phyloP scores from a whole-genome alignment of 208 protist genomes.

The Leishmania gerbilli region DNA sequence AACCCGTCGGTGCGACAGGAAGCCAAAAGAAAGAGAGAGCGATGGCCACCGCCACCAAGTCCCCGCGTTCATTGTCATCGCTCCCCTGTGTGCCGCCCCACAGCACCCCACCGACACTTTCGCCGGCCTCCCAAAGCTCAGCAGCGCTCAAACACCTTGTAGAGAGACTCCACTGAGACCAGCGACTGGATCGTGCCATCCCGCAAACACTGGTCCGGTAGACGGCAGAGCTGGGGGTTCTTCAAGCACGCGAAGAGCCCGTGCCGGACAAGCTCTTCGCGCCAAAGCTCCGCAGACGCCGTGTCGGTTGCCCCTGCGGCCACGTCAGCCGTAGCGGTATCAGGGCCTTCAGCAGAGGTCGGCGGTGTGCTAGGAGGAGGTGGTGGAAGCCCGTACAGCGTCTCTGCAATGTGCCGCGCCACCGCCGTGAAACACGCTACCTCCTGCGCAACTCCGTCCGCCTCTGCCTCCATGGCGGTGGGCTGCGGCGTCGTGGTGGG shows the following conservation, averaged over 20 bases:
- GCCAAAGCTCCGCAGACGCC: constrained; percentile 1
- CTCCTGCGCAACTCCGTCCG: constrained; percentile 53
- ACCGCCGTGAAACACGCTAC: constrained; percentile 69
- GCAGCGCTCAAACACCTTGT: constrained; percentile 92
- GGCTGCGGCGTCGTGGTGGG: not conserved
- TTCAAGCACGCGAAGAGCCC: constrained; percentile 74
- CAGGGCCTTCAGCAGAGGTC: not conserved
- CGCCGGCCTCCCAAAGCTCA: constrained; percentile 19
- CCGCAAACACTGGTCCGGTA: constrained; percentile 51
- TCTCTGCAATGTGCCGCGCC: constrained; percentile 66
- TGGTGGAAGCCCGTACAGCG: constrained; percentile 57
- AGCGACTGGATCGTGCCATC: constrained; percentile 72
- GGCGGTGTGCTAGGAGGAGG: not conserved
- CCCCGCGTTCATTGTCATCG: not conserved
- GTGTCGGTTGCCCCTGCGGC: not conserved
- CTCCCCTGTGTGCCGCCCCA: not conserved
- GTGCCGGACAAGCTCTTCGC: constrained; percentile 24
- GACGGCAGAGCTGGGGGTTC: constrained; percentile 58
- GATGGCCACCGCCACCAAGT: not conserved
- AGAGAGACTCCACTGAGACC: constrained; percentile 85
- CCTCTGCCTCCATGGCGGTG: constrained; percentile 25
- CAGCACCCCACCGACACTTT: not conserved
- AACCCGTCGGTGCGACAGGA: not conserved
- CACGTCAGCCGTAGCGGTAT: not conserved
- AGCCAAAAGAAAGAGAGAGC: not conserved